A percentile compares a stretch with the other conserved stretches of the same genome.
Evolutionary conservation across 805 yeast genomes (phyloP).

Genomic region (Yarrowia sp.): DNA sequence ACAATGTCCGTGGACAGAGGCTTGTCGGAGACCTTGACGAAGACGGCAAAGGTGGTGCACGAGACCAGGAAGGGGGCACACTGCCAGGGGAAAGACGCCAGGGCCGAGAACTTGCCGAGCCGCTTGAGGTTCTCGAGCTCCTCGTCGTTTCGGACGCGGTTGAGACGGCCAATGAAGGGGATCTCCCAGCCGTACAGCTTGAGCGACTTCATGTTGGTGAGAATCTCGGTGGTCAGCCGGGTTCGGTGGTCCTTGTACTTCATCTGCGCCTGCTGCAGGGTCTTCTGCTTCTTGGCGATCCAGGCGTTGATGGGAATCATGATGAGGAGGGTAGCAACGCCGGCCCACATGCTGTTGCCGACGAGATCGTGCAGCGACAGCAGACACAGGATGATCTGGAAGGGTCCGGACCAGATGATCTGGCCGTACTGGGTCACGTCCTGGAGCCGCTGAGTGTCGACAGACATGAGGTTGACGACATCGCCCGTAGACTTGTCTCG

Average conservation of each 20-base stretch:
- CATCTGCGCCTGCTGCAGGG: conserved; percentile 83
- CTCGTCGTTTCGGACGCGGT: conserved; percentile 54
- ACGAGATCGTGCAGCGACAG: conserved; percentile 67
- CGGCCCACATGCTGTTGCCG: conserved; percentile 90
- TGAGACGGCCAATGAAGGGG: conserved; percentile 59
- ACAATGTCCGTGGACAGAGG: conserved; percentile 89
- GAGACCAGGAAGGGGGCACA: conserved; percentile 90
- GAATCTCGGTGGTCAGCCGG: conserved; percentile 79
- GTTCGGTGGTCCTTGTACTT: conserved; percentile 72
- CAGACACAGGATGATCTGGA: conserved; percentile 79
- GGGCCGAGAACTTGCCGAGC: conserved; percentile 74
- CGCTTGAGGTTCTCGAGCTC: conserved; percentile 74
- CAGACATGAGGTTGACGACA: conserved; percentile 71
- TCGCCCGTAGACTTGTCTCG: conserved; percentile 70
- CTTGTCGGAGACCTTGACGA: conserved; percentile 56
- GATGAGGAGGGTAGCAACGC: conserved; percentile 65
- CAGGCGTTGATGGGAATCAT: conserved; percentile 81
- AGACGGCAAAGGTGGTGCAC: conserved; percentile 85
- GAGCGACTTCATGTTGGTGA: conserved; percentile 83
- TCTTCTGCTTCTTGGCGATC: conserved; percentile 41
- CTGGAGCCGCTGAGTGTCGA: conserved; percentile 67
- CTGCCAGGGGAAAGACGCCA: conserved; percentile 81
- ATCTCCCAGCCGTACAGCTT: conserved; percentile 87
- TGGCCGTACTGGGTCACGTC: conserved; percentile 72
- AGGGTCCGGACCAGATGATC: conserved; percentile 89